Percentiles rank a stretch among this genome's conserved stretches.
Conservation (phyloP, 2,329 filamentous ascomycete genomes). For the Botrytis elliptica region DNA sequence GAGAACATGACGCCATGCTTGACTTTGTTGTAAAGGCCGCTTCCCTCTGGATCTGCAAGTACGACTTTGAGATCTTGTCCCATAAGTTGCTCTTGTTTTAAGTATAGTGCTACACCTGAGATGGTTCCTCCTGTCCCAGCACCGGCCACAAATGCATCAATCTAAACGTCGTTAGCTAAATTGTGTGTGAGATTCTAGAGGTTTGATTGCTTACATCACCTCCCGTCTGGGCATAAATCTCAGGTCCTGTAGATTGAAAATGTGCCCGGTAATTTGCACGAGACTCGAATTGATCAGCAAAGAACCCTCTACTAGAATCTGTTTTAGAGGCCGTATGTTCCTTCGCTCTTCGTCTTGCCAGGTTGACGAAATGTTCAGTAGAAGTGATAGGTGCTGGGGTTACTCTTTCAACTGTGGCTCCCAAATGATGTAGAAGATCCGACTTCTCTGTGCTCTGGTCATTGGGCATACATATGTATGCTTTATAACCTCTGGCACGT, state of each 20-base stretch:
- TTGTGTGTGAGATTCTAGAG: neutral
- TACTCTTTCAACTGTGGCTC: conserved; percentile 89
- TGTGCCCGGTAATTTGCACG: conserved; percentile 87
- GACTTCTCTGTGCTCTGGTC: conserved; percentile 89
- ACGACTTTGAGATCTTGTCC: conserved; percentile 59
- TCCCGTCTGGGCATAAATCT: conserved; percentile 77
- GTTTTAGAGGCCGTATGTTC: conserved; percentile 63
- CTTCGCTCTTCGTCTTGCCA: conserved; percentile 71
- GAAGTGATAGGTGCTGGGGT: conserved; percentile 91
- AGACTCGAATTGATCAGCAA: conserved; percentile 95
- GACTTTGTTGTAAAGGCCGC: conserved; percentile 87
- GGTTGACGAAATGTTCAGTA: conserved; percentile 90
- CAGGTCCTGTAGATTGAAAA: conserved; percentile 78
- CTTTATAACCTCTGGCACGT: conserved; percentile 82
- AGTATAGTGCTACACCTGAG: conserved; percentile 76
- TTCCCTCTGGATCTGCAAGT: conserved; percentile 91
- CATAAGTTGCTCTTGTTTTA: conserved; percentile 62
- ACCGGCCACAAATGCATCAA: conserved; percentile 90
- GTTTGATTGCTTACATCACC: conserved; percentile 45
- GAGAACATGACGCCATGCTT: conserved; percentile 96
- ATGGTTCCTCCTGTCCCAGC: conserved; percentile 95
- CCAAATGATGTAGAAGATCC: conserved; percentile 82
- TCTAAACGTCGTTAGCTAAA: conserved; percentile 26
- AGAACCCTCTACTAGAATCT: conserved; percentile 76
- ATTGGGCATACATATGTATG: conserved; percentile 96